A percentile compares a stretch with the other conserved stretches of the same genome.
These are phyloP conservation scores for Suhomyces bolitotheri DNA, from an alignment of 1,139 yeast genomes.

Conservation along the genomic window DNA sequence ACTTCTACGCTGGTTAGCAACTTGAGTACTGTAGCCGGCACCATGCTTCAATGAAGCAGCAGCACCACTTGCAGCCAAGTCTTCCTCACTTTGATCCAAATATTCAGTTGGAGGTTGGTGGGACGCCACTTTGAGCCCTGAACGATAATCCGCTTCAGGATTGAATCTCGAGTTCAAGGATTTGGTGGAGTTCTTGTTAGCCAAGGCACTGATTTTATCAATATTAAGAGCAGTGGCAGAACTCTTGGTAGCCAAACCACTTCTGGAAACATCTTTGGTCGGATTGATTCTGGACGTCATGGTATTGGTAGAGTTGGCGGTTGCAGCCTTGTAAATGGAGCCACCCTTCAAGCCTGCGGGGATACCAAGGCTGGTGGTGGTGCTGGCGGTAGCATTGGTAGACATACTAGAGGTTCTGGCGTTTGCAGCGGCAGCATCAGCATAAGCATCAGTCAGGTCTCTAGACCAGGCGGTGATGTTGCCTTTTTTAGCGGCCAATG, in stretches of 20 bases:
- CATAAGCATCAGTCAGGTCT: slow-evolving; percentile 42
- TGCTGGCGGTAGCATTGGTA: slow-evolving; percentile 16
- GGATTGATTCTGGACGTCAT: slow-evolving; percentile 55
- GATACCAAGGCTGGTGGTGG: slow-evolving; percentile 34
- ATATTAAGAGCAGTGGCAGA: slow-evolving; percentile 37
- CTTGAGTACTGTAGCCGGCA: slow-evolving; percentile 26
- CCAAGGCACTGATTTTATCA: slow-evolving; percentile 43
- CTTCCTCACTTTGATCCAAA: slow-evolving; percentile 32
- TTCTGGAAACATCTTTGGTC: slow-evolving; percentile 39
- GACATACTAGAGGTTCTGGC: slow-evolving; percentile 13
- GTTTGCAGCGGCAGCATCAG: slow-evolving; percentile 43
- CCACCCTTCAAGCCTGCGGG: slow-evolving; percentile 35
- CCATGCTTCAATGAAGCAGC: slow-evolving; percentile 40
- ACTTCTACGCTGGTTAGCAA: slow-evolving; percentile 30
- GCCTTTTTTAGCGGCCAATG: slow-evolving; percentile 53
- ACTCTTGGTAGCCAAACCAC: slow-evolving; percentile 44
- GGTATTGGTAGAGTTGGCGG: slow-evolving; percentile 42
- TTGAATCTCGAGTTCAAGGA: slow-evolving; percentile 46
- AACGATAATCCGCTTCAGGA: slow-evolving; percentile 46
- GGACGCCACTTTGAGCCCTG: slow-evolving; percentile 32
- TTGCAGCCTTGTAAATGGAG: slow-evolving; percentile 44
- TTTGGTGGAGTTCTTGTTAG: slow-evolving; percentile 44
- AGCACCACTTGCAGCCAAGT: slow-evolving; percentile 42
- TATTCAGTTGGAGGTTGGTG: slow-evolving; percentile 26
- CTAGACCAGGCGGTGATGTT: slow-evolving; percentile 46